Conservation (phyloP, 176 grass and related monocot species). For the Ensete ventricosum region DNA sequence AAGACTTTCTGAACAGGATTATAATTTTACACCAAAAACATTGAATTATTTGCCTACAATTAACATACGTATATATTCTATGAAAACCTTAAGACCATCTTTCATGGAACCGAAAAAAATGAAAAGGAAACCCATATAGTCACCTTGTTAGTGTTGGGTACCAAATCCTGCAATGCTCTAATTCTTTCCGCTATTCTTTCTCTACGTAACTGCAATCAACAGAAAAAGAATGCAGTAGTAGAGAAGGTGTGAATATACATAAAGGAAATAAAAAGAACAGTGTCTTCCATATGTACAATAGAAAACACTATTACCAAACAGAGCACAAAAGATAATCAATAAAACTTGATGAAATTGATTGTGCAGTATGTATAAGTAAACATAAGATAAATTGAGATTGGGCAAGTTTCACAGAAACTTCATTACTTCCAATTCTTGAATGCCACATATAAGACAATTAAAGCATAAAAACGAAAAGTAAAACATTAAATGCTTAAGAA, state of each 20-base stretch:
- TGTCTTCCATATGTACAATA: background rate
- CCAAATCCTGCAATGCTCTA: conserved; percentile 87
- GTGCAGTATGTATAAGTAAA: too few relatives aligned
- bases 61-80: conserved; percentile 14
- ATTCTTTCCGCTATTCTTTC: conserved; percentile 99
- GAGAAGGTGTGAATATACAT: background rate
- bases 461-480: background rate
- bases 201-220: conserved; percentile 64
- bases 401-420: too few relatives aligned
- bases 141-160: conserved; percentile 99
- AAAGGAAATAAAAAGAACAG: conserved; percentile 18
- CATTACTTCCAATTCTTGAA: too few relatives aligned
- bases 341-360: background rate
- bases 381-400: too few relatives aligned
- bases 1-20: background rate
- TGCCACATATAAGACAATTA: background rate
- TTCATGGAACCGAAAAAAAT: background rate
- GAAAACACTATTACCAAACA: background rate
- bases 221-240: background rate
- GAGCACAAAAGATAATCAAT: background rate
- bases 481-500: background rate
- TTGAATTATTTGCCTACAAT: background rate
- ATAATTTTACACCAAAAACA: background rate
- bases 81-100: background rate
- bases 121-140: background rate